Evolutionary conservation across 1,139 yeast genomes (phyloP).

Genomic region (Taphrina wiesneri): DNA sequence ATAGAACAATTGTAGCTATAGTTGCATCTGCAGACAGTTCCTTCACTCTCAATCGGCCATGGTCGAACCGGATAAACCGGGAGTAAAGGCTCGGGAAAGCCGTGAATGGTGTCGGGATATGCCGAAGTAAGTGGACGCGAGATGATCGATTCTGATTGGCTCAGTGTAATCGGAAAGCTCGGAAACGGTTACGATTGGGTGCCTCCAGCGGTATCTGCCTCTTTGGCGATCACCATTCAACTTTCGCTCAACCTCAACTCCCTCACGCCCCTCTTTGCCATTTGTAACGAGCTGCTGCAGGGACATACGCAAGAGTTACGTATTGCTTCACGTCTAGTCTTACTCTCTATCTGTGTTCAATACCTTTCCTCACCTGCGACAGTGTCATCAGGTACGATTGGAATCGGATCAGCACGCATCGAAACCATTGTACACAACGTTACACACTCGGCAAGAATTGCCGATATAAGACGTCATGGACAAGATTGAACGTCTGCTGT

Average conservation of each 20-base stretch:
- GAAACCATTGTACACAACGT: neutral
- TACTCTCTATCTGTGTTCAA: neutral
- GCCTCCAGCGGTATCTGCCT: neutral
- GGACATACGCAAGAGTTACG: neutral
- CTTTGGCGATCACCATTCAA: neutral
- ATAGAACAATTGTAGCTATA: neutral
- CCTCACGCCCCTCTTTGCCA: neutral
- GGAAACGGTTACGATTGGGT: neutral
- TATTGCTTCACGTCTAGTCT: neutral
- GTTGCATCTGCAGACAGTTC: neutral
- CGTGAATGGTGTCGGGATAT: neutral
- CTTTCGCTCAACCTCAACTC: neutral
- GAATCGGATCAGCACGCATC: neutral
- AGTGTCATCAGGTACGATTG: neutral
- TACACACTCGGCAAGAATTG: neutral
- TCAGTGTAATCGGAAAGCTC: neutral
- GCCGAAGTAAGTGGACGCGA: neutral
- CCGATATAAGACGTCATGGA: neutral
- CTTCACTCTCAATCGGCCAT: neutral
- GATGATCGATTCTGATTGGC: neutral
- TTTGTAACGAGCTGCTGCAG: neutral
- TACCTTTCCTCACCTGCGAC: too few relatives aligned
- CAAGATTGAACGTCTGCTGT: slow-evolving; percentile 16
- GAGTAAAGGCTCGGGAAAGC: neutral
- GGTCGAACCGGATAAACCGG: neutral